A percentile compares a stretch with the other conserved stretches of the same genome.
These are phyloP conservation scores for Speleostelium caveatum DNA, from an alignment of 78 protist genomes.

Conservation along the genomic window DNA sequence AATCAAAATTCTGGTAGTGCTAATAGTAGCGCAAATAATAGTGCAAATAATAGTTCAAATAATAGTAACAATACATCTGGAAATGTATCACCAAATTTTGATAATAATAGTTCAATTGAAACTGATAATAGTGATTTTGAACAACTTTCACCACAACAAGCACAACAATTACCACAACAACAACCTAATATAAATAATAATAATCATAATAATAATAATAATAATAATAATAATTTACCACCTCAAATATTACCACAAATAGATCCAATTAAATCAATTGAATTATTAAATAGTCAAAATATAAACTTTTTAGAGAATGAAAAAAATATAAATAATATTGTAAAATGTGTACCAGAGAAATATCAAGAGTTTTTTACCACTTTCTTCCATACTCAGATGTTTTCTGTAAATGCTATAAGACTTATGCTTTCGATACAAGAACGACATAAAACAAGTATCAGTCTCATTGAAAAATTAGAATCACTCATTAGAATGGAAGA, in stretches of 20 bases:
- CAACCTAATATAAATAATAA: neutral
- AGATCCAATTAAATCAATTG: constrained; percentile 49
- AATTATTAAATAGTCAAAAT: constrained; percentile 62
- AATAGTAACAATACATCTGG: neutral
- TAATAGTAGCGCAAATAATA: no score
- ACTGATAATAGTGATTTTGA: neutral
- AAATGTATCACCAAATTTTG: neutral
- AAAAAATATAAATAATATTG: constrained; percentile 7
- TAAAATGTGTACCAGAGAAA: constrained; percentile 45
- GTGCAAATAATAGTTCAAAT: neutral
- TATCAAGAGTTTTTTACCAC: constrained; percentile 41
- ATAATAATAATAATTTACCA: constrained; percentile 2
- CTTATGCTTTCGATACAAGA: constrained; percentile 63
- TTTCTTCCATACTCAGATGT: constrained; percentile 41
- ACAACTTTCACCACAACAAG: neutral
- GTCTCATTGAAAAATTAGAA: constrained; percentile 49
- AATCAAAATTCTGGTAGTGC: neutral
- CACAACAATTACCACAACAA: neutral
- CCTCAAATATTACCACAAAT: neutral
- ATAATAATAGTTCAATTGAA: neutral
- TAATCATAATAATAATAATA: constrained; percentile 8
- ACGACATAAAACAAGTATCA: constrained; percentile 44
- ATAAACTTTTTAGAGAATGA: constrained; percentile 65
- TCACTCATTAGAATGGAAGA: constrained; percentile 72
- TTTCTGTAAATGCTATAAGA: constrained; percentile 49